Percentiles rank a stretch among this genome's conserved stretches.
Conservation (phyloP, 306 rosid genomes). For the Casuarina glauca region DNA sequence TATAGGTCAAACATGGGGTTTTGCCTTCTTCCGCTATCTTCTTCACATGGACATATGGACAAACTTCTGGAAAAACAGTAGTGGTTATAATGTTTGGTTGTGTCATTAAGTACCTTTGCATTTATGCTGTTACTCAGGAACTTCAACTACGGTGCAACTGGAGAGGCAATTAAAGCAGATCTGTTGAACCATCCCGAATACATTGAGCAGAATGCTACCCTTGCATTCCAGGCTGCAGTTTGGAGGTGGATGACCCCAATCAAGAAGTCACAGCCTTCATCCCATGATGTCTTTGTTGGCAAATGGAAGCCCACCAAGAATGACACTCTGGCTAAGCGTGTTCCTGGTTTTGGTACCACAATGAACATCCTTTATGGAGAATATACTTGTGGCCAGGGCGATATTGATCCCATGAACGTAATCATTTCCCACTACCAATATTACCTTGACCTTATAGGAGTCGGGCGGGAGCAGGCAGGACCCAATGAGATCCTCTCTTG, state of each 20-base stretch:
- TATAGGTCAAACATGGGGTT: not conserved
- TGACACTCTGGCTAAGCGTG: constrained; percentile 64
- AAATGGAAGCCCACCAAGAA: constrained; percentile 94
- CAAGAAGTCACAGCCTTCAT: constrained; percentile 78
- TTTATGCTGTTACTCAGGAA: constrained; percentile 52
- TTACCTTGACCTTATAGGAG: constrained; percentile 81
- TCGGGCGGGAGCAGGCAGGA: constrained; percentile 73
- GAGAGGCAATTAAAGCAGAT: constrained; percentile 69
- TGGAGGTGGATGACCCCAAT: constrained; percentile 86
- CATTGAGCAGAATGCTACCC: constrained; percentile 92
- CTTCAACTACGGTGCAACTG: constrained; percentile 81
- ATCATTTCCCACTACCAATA: constrained; percentile 74
- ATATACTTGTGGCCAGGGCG: constrained; percentile 70
- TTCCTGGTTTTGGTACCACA: constrained; percentile 89
- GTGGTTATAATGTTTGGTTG: not conserved
- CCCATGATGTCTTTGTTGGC: constrained; percentile 84
- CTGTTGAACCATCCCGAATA: constrained; percentile 85
- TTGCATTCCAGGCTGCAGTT: constrained; percentile 90
- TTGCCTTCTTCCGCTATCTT: not conserved
- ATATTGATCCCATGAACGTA: constrained; percentile 73
- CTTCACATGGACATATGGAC: not conserved
- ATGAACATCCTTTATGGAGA: constrained; percentile 95
- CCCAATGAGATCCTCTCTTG: constrained; percentile 60
- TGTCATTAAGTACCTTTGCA: not conserved
- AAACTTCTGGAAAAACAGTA: not conserved